A percentile compares a stretch with the other conserved stretches of the same genome.
Conservation (phyloP, 2,329 filamentous ascomycete species). For the Fusarium nodosum region DNA sequence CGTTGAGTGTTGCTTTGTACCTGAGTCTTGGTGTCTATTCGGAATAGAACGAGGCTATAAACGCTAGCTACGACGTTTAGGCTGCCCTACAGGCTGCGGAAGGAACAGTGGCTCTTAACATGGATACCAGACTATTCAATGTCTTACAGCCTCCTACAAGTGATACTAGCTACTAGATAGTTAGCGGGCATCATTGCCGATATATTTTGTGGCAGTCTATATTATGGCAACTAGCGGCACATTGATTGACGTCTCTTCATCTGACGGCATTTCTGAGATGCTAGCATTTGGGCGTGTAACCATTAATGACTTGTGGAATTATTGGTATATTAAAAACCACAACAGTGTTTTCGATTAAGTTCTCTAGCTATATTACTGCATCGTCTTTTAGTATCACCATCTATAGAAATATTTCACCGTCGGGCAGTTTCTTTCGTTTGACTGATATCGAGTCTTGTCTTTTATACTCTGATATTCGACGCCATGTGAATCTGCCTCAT, state of each 20-base stretch:
- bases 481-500: background rate
- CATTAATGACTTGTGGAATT: background rate
- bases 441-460: background rate
- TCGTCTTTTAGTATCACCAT: background rate
- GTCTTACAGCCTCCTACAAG: background rate
- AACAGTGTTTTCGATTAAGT: conserved; percentile 5
- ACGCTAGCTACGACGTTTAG: background rate
- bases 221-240: background rate
- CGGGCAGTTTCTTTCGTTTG: background rate
- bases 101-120: background rate
- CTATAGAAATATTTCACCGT: background rate
- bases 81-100: background rate
- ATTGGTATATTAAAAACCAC: background rate
- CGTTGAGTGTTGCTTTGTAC: conserved; percentile 9
- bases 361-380: background rate
- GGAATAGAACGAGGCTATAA: background rate
- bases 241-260: background rate
- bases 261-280: background rate
- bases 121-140: background rate
- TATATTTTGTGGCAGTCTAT: background rate
- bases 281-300: background rate
- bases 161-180: background rate
- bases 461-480: background rate
- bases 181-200: background rate
- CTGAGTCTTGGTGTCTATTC: background rate